Evolutionary conservation across 2,329 filamentous ascomycete species (phyloP), one percentile per base, ranked within the genome.

Genomic region (Ceratocystis eucalypticola): DNA sequence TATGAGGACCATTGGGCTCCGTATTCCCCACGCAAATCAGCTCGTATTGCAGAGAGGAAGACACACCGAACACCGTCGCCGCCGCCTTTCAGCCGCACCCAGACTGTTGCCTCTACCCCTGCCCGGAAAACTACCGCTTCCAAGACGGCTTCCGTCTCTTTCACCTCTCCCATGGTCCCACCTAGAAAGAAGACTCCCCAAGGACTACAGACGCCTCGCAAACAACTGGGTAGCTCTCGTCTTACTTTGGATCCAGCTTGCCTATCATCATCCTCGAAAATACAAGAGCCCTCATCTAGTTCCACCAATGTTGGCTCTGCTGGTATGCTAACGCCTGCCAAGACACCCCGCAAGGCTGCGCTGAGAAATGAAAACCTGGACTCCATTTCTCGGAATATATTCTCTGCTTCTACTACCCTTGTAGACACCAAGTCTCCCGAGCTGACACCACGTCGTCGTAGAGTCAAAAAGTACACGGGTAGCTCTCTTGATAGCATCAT

Each of bases 281-380:
- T 68, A 57, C 74, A 75, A 65, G 69, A 71, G 45, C 71, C 74
- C 50, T 68, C 70, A 30, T 70, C 74, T 61, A 62, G 74, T 62
- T 72, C 76, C 20, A 75, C 75, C 65, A 55, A 71, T 73, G 55
- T 71, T 75, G 65, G 80, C 78, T 69, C 88, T 89, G 66, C 53
- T 17, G 66, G 66, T 81, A 82, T 92, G 59, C 88, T 87, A 17
- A 93, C 89, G 2, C 89, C 89, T 1, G 82, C 85, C 70, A 92
- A 92, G 77, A 93, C 89, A 2, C 89, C 85, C 2, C 81, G 82
- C 74, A 89, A 88, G 77, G 79, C 81, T 61, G 79, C 80, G 1
- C 78, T 78, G 20, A 77, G 78, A 71, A 78, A 82, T 72, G 78
- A 78, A 30, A 75, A 80, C 69, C 79, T 86, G 66, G 77, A 78